Evolutionary conservation across 2,329 filamentous ascomycete species (phyloP), one percentile per base, ranked within the genome.

Genomic region (Diatrype stigma): DNA sequence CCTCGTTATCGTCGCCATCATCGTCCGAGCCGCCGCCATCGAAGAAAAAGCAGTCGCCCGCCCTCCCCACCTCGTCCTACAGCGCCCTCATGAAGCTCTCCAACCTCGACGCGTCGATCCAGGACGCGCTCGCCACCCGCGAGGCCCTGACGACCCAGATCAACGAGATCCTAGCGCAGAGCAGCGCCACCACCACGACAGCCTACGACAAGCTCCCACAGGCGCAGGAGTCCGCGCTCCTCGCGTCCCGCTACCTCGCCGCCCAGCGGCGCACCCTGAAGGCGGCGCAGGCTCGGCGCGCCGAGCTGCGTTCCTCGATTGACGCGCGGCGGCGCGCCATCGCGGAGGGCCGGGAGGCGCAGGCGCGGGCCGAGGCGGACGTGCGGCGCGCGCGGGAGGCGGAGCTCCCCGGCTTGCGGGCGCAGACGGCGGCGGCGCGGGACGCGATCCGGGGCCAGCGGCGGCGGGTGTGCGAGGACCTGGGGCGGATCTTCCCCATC

Each of bases 61-160:
- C 73, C 2, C 66, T 80, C 0, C 73, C 80, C 0, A 91, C 87
- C 0, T 91, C 90, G 0, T 91, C 91, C 0, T 96, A 96, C 67
- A 91, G 90, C 63, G 84, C 89, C 2, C 75, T 97, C 19, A 93
- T 96, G 85, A 86, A 89, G 53, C 77, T 97, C 11, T 86, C 89
- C 6, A 96, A 92, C 51, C 77, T 97, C 16, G 90, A 96, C 56
- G 89, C 88, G 65, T 96, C 91, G 49, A 89, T 96, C 22, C 90
- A 95, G 65, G 93, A 97, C 68, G 91, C 91, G 1, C 73, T 96
- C 10, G 81, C 85, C 1, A 95, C 90, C 0, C 84, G 88, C 14
- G 83, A 88, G 53, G 78, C 79, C 48, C 76, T 97, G 8, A 84
- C 89, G 45, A 72, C 78, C n/a, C 89, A 96, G 56, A 95, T 96